A percentile compares a stretch with the other conserved stretches of the same genome.
Conservation (phyloP, 2,329 filamentous ascomycete genomes). For the Tolypocladium album region DNA sequence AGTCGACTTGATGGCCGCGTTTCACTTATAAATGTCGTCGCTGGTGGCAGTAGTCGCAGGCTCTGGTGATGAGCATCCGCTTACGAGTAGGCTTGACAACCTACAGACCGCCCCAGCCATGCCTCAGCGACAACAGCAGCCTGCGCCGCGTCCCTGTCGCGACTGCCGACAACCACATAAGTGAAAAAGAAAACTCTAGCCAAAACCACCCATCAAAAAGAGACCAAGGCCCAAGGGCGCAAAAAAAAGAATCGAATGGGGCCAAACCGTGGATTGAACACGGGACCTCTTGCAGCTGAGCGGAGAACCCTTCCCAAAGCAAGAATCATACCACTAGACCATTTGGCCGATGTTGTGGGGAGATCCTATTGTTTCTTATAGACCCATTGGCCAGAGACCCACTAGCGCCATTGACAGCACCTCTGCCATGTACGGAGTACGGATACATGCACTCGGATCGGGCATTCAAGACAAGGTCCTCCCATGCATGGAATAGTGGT, state of each 20-base stretch:
- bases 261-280: conserved; percentile 21
- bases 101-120: too few species aligned
- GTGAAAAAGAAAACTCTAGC: too few species aligned
- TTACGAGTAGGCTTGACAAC: too few species aligned
- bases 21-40: too few species aligned
- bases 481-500: neutral
- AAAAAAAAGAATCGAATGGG: conserved; percentile 6
- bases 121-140: too few species aligned
- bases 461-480: neutral
- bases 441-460: too few species aligned
- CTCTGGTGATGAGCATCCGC: too few species aligned
- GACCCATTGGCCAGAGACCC: neutral
- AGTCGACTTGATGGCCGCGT: too few species aligned
- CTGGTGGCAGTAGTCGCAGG: too few species aligned
- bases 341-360: conserved; percentile 12
- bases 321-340: conserved; percentile 25
- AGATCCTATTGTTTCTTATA: neutral
- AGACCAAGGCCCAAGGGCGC: neutral
- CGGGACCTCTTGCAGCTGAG: conserved; percentile 20
- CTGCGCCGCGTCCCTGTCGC: too few species aligned
- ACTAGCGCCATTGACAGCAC: neutral
- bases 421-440: neutral
- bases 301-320: conserved; percentile 13
- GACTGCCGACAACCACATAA: too few species aligned
- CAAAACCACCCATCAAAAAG: too few species aligned